Conservation (phyloP, 2,329 filamentous ascomycete species). For the Fusarium tuaranense region DNA sequence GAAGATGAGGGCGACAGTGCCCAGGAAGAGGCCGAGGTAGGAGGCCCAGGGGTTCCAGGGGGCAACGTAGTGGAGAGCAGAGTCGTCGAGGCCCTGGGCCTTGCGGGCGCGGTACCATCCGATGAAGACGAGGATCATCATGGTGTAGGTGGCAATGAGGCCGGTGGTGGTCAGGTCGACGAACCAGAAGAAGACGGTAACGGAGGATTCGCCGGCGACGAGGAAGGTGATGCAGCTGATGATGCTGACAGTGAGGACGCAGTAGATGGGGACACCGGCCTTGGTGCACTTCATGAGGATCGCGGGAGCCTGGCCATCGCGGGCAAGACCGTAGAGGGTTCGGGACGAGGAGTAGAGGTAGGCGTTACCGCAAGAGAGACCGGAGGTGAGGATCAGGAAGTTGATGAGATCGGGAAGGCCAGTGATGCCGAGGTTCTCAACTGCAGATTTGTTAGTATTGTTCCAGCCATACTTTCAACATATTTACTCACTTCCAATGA, state of each 20-base stretch:
- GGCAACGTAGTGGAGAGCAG: constrained; percentile 62
- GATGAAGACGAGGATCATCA: constrained; percentile 56
- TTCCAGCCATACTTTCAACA: accelerated
- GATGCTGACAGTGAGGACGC: constrained; percentile 60
- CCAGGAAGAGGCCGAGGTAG: constrained; percentile 61
- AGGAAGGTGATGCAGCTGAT: constrained; percentile 64
- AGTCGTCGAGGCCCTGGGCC: constrained; percentile 59
- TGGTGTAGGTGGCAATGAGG: constrained; percentile 67
- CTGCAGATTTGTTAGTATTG: constrained; percentile 9
- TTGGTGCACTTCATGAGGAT: constrained; percentile 68
- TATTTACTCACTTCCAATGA: constrained; percentile 57
- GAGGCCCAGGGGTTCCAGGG: constrained; percentile 64
- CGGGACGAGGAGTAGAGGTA: constrained; percentile 61
- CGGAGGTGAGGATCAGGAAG: constrained; percentile 70
- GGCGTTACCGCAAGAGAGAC: constrained; percentile 58
- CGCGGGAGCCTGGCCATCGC: constrained; percentile 57
- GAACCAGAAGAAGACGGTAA: constrained; percentile 65
- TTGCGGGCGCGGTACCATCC: constrained; percentile 61
- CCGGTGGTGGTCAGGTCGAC: constrained; percentile 66
- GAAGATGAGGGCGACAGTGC: constrained; percentile 63
- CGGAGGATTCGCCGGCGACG: constrained; percentile 58
- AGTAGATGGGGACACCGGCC: constrained; percentile 69
- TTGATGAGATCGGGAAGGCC: constrained; percentile 68
- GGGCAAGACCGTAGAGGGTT: constrained; percentile 61
- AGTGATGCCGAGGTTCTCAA: constrained; percentile 63